Evolutionary conservation across 805 yeast genomes (phyloP).

Genomic region (Ogataea polymorpha): DNA sequence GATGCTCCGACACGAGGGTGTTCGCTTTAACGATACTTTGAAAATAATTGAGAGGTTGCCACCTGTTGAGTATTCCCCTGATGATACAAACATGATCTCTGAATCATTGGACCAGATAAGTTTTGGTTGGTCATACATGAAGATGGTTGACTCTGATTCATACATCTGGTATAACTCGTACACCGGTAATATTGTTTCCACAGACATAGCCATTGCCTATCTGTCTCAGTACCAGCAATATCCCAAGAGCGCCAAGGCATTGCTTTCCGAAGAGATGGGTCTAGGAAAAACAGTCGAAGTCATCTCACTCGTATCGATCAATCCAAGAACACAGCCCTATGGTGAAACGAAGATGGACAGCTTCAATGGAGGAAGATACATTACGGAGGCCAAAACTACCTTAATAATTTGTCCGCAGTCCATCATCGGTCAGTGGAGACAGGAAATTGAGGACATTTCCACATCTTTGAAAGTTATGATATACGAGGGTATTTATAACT

Average conservation of each 20-base stretch:
- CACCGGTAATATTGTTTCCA: slow-evolving; percentile 45
- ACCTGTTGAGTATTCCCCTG: slow-evolving; percentile 16
- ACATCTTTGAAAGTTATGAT: slow-evolving; percentile 59
- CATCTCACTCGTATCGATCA: slow-evolving; percentile 57
- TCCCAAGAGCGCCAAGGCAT: slow-evolving; percentile 47
- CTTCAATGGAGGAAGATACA: slow-evolving; percentile 41
- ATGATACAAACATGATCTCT: slow-evolving; percentile 27
- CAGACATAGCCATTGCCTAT: slow-evolving; percentile 30
- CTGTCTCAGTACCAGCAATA: slow-evolving; percentile 12
- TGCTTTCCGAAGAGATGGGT: slow-evolving; percentile 96
- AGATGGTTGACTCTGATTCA: slow-evolving; percentile 2
- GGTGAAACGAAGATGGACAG: slow-evolving; percentile 32
- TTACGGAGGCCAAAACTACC: slow-evolving; percentile 62
- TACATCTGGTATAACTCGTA: slow-evolving; percentile 47
- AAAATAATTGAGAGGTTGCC: slow-evolving; percentile 20
- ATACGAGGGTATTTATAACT: slow-evolving; percentile 54
- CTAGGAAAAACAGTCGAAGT: slow-evolving; percentile 92
- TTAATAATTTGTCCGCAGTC: slow-evolving; percentile 84
- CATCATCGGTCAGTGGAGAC: slow-evolving; percentile 81
- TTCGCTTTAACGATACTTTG: slow-evolving; percentile 29
- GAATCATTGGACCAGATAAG: slow-evolving; percentile 39
- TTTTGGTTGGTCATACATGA: slow-evolving; percentile 51
- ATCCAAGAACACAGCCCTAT: slow-evolving; percentile 45
- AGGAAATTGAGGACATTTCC: slow-evolving; percentile 59
- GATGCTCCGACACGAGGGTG: slow-evolving; percentile 53